phyloP scores from a whole-genome alignment of 805 yeast genomes.

The Isabelozyma rhagii region DNA sequence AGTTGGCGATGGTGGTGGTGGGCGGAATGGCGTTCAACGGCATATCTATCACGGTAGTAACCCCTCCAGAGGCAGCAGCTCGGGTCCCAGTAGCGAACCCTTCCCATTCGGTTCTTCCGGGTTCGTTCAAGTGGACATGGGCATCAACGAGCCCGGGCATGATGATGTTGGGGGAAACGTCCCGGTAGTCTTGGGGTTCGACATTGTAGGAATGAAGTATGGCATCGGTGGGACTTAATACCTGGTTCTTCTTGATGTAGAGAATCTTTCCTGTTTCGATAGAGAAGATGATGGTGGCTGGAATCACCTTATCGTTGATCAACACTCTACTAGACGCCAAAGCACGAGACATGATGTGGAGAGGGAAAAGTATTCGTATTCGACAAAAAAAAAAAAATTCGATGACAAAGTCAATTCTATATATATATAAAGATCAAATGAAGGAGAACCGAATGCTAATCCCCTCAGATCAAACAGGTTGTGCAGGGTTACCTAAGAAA shows the following conservation, averaged over 20 bases:
- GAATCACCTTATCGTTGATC: slow-evolving; percentile 39
- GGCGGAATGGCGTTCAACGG: slow-evolving; percentile 96
- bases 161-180: slow-evolving; percentile 61
- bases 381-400: too few species aligned
- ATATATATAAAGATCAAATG: too few species aligned
- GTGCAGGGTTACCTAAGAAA: too few species aligned
- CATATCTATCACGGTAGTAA: slow-evolving; percentile 94
- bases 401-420: too few species aligned
- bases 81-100: slow-evolving; percentile 96
- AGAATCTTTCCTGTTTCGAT: slow-evolving; percentile 50
- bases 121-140: slow-evolving; percentile 93
- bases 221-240: slow-evolving; percentile 38
- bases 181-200: slow-evolving; percentile 37
- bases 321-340: slow-evolving; percentile 60
- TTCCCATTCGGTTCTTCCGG: slow-evolving; percentile 98
- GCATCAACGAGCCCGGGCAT: slow-evolving; percentile 93
- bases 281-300: slow-evolving; percentile 69
- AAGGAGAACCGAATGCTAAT: too few species aligned
- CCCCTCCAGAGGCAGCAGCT: slow-evolving; percentile 95
- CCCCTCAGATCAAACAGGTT: too few species aligned
- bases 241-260: slow-evolving; percentile 32
- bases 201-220: slow-evolving; percentile 43
- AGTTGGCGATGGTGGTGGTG: slow-evolving; percentile 78
- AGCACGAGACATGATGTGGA: slow-evolving; percentile 52
- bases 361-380: too few species aligned